Evolutionary conservation across 1,139 yeast species (phyloP).

Genomic region (Diutina mesorugosa): DNA sequence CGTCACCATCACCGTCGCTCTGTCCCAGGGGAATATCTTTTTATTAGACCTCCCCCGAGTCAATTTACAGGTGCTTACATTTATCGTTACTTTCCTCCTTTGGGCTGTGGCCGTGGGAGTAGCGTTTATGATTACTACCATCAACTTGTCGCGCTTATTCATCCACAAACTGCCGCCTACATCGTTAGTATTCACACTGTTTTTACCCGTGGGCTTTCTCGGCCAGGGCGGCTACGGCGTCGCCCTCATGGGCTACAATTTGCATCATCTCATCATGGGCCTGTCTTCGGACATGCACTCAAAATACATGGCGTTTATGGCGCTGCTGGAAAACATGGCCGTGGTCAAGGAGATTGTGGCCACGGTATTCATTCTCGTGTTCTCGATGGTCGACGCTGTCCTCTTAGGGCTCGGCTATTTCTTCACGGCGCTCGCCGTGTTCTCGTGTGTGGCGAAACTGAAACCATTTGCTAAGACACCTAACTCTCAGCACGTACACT

Average conservation of each 20-base stretch:
- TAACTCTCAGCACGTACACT: conserved; percentile 9
- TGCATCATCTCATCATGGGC: conserved; percentile 3
- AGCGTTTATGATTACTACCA: conserved; percentile 39
- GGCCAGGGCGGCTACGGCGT: conserved; percentile 77
- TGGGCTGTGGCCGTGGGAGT: conserved; percentile 60
- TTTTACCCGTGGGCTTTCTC: conserved; percentile 51
- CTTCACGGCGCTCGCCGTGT: conserved; percentile 42
- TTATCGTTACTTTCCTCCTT: conserved; percentile 40
- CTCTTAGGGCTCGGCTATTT: conserved; percentile 52
- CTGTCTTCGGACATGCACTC: not conserved
- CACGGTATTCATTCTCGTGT: not conserved
- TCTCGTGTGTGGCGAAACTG: conserved; percentile 26
- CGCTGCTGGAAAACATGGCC: not conserved
- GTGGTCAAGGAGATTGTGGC: not conserved
- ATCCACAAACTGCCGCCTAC: conserved; percentile 45
- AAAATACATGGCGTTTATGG: not conserved
- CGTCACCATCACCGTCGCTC: conserved; percentile 63
- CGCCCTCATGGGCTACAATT: conserved; percentile 38
- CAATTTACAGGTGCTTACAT: conserved; percentile 34
- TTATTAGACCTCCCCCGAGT: conserved; percentile 26
- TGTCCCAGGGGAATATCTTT: conserved; percentile 53
- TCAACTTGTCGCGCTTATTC: conserved; percentile 48
- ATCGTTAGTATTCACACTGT: conserved; percentile 34
- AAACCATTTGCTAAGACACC: conserved; percentile 17
- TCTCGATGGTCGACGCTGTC: conserved; percentile 6